Evolutionary conservation across 2,329 filamentous ascomycete genomes (phyloP), one percentile per base, ranked within the genome.

Genomic region (Trichoderma sp.): DNA sequence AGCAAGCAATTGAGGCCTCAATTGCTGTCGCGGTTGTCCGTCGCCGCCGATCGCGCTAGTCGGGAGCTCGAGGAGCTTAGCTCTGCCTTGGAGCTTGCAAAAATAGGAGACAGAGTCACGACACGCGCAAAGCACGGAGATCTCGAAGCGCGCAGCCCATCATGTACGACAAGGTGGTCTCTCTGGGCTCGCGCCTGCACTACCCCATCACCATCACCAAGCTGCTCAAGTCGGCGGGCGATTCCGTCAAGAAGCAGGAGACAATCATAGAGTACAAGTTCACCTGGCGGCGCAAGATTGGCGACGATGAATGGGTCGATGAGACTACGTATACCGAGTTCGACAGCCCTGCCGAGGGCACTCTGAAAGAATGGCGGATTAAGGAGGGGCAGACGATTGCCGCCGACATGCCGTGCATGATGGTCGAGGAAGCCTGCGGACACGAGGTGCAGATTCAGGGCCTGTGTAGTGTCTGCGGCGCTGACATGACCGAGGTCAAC

Each of bases 201-300:
- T 99, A 98, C 82, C 96, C 96, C 77, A 95, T 98, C 82, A 97
- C 92, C 76, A 91, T 99, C 82, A 94, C 91, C 77, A 92, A 93
- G 81, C 87, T 98, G 73, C 88, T 95, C 75, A 94, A 94, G 81
- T 84, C 86, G 75, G 88, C 89, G 23, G 92, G 93, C 81, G 93
- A 97, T 77, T 79, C 87, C 73, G 88, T 99, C 78, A 87, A 89
- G 77, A 92, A 92, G 81, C 85, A 93, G 78, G 92, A 94, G 77
- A 87, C 90, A 70, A 87, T 98, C 70, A 91, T 99, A 80, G 90
- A 93, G 80, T 99, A 98, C 86, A 91, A 90, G 73, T 99, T 95
- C 84, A 90, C 90, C 77, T 95, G 91, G 82, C 91, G 85, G 78
- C 91, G 94, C 82, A 90, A 90, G 75, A 89, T 96, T 72, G 91